phyloP scores from a whole-genome alignment of 768 basidiomycete species.

The Sporobolomyces roseus region DNA sequence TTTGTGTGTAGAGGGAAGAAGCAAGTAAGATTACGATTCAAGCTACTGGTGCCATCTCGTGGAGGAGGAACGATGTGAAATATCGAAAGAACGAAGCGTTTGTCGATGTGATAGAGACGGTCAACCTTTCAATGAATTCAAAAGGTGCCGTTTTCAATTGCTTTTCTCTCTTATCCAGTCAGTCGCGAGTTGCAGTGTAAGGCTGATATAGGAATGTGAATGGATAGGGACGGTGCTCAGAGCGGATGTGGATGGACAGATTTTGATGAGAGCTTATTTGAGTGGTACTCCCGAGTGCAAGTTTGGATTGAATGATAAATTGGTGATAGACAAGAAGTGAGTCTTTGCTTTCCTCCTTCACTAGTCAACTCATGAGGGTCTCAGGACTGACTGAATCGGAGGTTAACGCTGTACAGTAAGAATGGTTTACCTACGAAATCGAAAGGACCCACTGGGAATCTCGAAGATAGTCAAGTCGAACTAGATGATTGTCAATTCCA shows the following conservation, averaged over 20 bases:
- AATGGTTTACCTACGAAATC: not conserved
- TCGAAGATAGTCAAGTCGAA: slow-evolving; percentile 67
- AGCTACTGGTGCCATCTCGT: slow-evolving; percentile 93
- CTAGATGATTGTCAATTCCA: slow-evolving; percentile 98
- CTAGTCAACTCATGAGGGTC: too few relatives aligned
- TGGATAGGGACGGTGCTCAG: slow-evolving; percentile 76
- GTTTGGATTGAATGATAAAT: slow-evolving; percentile 96
- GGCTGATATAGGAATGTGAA: too few relatives aligned
- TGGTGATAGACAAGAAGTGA: slow-evolving; percentile 74
- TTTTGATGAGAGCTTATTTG: slow-evolving; percentile 95
- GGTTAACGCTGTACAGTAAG: not conserved
- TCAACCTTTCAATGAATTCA: slow-evolving; percentile 94
- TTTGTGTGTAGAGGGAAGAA: slow-evolving; percentile 85
- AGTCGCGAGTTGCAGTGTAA: too few relatives aligned
- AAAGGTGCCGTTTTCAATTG: too few relatives aligned
- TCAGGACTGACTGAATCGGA: too few relatives aligned
- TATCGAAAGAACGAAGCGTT: slow-evolving; percentile 99
- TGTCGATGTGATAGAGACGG: slow-evolving; percentile 96
- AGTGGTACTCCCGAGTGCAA: slow-evolving; percentile 98
- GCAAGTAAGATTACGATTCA: slow-evolving; percentile 95
- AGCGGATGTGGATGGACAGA: slow-evolving; percentile 97
- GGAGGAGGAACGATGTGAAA: slow-evolving; percentile 91
- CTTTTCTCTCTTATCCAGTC: too few relatives aligned
- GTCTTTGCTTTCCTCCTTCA: slow-evolving; percentile 45
- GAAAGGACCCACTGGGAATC: slow-evolving; percentile 38